Evolutionary conservation across 108 stramenopile species (phyloP), one percentile per base, ranked within the genome.

Genomic region (Discostella pseudostelligera): DNA sequence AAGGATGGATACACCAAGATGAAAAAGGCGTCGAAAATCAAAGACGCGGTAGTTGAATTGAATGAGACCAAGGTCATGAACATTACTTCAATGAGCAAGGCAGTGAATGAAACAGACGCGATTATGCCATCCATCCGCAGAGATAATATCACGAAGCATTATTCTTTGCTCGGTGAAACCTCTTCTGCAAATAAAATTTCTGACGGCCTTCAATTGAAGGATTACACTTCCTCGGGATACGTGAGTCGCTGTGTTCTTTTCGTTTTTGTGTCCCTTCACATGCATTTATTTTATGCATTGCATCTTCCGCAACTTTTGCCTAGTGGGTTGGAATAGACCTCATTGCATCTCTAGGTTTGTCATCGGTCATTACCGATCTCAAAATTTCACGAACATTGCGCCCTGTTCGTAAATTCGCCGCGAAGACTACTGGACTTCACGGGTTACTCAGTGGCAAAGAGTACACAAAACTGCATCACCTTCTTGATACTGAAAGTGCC

Each of bases 381-480:
- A 78, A 74, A 74, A 48, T 84, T n/a, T 84, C 83, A 16, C 67
- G 80, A 57, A 35, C 47, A 28, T 61, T 90, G 21, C 87, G 92
- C 17, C 59, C 74, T 13, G 54, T 89, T 28, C 83, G 93, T 36
- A 94, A 94, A 69, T 29, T 74, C 6, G 67, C 69, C 13, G 83
- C 93, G 8, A 60, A 81, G 39, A 48, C 70, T 10, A 94, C 93
- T 39, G 88, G 89, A 19, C 62, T 94, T 7, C 93, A 94, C 65
- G 93, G 93, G 9, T 39, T 89, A 1, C 12, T 94, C n/a, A 94
- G 93, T 74, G 84, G 88, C 32, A 94, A 94, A 67, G 50, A 48
- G 28, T 36, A 47, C 37, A 48, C 50, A 54, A 58, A 36, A 0
- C 39, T 40, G 46, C 22, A 56, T 19, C 28, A 32, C 16, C 42